Evolutionary conservation across 140 eudicot genomes (phyloP).

Genomic region (Cichorium intybus): DNA sequence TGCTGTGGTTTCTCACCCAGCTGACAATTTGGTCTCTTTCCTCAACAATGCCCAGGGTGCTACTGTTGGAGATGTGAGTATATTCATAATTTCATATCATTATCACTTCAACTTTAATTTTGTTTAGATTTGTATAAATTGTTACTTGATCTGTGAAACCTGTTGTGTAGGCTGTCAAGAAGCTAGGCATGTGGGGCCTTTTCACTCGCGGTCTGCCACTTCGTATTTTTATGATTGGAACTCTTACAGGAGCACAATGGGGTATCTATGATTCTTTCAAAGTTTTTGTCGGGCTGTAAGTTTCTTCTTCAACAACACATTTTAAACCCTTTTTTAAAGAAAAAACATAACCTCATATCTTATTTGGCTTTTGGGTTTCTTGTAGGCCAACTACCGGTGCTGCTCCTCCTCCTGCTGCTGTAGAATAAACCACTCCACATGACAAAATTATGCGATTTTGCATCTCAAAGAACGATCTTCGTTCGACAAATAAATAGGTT

Average conservation of each 20-base stretch:
- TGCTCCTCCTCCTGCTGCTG: slow-evolving; percentile 38
- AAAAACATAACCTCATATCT: background rate
- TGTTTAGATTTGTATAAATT: no score
- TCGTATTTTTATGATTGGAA: slow-evolving; percentile 75
- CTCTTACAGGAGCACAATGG: slow-evolving; percentile 86
- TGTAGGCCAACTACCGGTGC: slow-evolving; percentile 84
- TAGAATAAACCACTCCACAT: slow-evolving; percentile 14
- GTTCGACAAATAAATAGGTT: background rate
- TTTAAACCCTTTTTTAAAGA: background rate
- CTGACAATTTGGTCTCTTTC: slow-evolving; percentile 85
- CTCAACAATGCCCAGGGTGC: slow-evolving; percentile 91
- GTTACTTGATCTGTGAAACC: background rate
- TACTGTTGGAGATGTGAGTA: slow-evolving; percentile 73
- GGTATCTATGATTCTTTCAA: slow-evolving; percentile 50
- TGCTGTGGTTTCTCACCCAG: slow-evolving; percentile 84
- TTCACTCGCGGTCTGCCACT: slow-evolving; percentile 85
- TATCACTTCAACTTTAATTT: background rate
- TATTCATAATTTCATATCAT: background rate
- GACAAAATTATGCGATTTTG: background rate
- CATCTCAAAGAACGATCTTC: background rate
- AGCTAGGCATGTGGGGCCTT: slow-evolving; percentile 60
- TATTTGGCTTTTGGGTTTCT: background rate
- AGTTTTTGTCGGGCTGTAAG: slow-evolving; percentile 74
- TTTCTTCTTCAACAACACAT: slow-evolving; percentile 1
- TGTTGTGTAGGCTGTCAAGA: slow-evolving; percentile 49